A percentile compares a stretch with the other conserved stretches of the same genome.
phyloP scores from a whole-genome alignment of 306 rosid genomes.

The Vigna reflexopilosa region DNA sequence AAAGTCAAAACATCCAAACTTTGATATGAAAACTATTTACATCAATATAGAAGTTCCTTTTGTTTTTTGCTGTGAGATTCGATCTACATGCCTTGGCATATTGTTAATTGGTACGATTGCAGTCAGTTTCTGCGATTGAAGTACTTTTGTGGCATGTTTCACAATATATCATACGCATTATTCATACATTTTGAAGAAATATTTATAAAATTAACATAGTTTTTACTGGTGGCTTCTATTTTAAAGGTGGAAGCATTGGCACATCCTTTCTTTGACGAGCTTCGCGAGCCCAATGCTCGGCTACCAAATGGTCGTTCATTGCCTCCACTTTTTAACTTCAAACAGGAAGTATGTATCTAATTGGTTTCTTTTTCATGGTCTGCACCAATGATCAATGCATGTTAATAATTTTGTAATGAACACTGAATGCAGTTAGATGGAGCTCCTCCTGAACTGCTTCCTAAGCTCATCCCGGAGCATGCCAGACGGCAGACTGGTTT shows the following conservation, averaged over 20 bases:
- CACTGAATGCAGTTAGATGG: conserved; percentile 67
- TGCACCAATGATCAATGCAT: background rate
- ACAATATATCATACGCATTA: background rate
- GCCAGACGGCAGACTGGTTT: conserved; percentile 69
- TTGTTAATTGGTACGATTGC: conserved; percentile 30
- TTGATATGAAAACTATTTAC: conserved; percentile 4
- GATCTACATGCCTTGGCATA: conserved; percentile 1
- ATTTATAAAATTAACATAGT: conserved; percentile 22
- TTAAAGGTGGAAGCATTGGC: conserved; percentile 92
- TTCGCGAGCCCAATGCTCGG: conserved; percentile 84
- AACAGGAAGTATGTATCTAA: conserved; percentile 81
- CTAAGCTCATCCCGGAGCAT: conserved; percentile 87
- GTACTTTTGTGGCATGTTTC: conserved; percentile 12
- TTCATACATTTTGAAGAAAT: conserved; percentile 30
- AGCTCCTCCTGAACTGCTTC: conserved; percentile 76
- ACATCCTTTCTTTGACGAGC: conserved; percentile 94
- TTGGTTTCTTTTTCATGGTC: conserved; percentile 20
- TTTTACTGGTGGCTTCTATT: conserved; percentile 38
- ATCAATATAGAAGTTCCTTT: background rate
- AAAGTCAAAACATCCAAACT: background rate
- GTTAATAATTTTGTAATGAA: conserved; percentile 17
- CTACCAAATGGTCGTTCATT: conserved; percentile 86
- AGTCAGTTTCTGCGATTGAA: background rate
- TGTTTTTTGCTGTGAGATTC: conserved; percentile 24
- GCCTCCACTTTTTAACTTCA: conserved; percentile 89